Base-by-base conservation (phyloP, 768 basidiomycete genomes). In the Boletus edulis region DNA sequence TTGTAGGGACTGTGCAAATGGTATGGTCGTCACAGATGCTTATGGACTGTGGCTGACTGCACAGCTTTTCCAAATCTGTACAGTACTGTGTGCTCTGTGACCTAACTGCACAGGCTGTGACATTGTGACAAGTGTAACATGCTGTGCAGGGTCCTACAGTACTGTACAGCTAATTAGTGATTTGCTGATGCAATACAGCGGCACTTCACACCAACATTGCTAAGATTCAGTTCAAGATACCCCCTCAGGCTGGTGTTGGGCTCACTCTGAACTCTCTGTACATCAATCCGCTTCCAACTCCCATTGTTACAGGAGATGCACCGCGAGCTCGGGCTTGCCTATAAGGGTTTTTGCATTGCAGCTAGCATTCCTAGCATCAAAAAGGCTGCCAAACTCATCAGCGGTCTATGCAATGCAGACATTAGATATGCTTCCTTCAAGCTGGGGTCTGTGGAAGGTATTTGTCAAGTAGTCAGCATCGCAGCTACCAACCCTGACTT, bases 291-390 rank as follows among this genome's bases (percentile, higher is more conserved):
- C 29, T 98, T 98, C 88, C 96, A 98, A 71, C 84, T 93, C 72
- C 97, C 97, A 15, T 78, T 98, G 14, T 99, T 96, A 97, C 91
- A 95, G 70, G 92, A 97, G 74, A 90, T 99, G 89, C 86, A 92
- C 59, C 85, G 85, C 54, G 97, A 98, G 71, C 24, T 24, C 24
- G 4, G 96, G 96, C 52, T 76, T 95, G 4, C 97, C 96, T 14
- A 79, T 98, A 95, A 99, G 76, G 97, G 97, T n/a, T 96, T 99
- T 76, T 98, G 95, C 69, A 92, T 98, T 55, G 97, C 96, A 39
- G 97, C 97, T 45, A 97, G 96, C 66, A 91, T 99, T 62, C 97
- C 97, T 11, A 90, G 83, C 62, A 93, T 93, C 2, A 97, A 98
- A 75, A 99, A 98, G 74, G 95, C 96, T 3, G 87, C 87, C 43